Conservation (phyloP, 495 filamentous ascomycete genomes). For the Xylona heveae region DNA sequence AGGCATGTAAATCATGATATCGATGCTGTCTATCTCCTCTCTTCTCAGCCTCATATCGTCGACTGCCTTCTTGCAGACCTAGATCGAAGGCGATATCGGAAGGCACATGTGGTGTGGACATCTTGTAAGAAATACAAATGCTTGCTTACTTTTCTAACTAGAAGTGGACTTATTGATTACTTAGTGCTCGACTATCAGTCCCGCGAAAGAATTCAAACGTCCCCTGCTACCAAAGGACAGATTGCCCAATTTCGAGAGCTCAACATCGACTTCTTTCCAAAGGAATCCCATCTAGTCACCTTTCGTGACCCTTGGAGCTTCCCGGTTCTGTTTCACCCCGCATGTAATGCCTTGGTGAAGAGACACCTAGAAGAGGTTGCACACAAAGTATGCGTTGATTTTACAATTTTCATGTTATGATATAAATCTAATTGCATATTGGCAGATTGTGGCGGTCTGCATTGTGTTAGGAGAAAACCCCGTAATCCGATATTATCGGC, state of each 20-base stretch:
- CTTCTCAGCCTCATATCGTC: slow-evolving; percentile 65
- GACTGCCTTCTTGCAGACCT: slow-evolving; percentile 88
- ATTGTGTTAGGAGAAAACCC: slow-evolving; percentile 74
- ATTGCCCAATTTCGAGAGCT: slow-evolving; percentile 54
- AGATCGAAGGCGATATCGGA: slow-evolving; percentile 56
- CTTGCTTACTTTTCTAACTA: background rate
- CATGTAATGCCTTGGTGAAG: slow-evolving; percentile 63
- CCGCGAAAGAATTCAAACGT: slow-evolving; percentile 33
- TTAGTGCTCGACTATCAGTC: slow-evolving; percentile 31
- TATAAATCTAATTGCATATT: background rate
- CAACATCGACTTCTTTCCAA: slow-evolving; percentile 70
- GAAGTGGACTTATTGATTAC: slow-evolving; percentile 1
- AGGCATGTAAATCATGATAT: slow-evolving; percentile 61
- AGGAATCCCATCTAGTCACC: slow-evolving; percentile 77
- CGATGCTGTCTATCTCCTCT: slow-evolving; percentile 85
- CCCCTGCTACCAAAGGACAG: slow-evolving; percentile 38
- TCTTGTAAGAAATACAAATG: slow-evolving; percentile 29
- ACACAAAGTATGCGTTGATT: slow-evolving; percentile 43
- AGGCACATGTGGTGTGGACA: slow-evolving; percentile 66
- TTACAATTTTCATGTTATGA: slow-evolving; percentile 3
- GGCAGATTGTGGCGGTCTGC: slow-evolving; percentile 63
- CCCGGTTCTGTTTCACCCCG: slow-evolving; percentile 75
- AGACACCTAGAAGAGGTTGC: slow-evolving; percentile 64
- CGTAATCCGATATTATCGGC: slow-evolving; percentile 72
- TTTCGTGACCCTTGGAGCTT: slow-evolving; percentile 93